phyloP scores from a whole-genome alignment of 2,329 filamentous ascomycete species.

The Penicillium sp. region DNA sequence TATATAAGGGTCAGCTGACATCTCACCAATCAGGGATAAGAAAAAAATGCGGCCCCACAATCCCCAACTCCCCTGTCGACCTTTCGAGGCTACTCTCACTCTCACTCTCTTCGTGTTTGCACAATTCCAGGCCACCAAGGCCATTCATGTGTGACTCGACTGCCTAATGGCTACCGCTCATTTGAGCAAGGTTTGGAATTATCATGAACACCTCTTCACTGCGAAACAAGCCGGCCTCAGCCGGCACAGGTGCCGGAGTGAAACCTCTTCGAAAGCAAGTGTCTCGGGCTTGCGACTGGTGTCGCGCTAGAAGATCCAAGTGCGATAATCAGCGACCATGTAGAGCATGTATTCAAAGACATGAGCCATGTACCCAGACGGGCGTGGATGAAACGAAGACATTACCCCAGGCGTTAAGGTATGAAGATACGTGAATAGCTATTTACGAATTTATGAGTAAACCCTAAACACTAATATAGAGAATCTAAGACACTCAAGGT shows the following conservation, averaged over 20 bases:
- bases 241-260: background rate
- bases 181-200: background rate
- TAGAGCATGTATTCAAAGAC: background rate
- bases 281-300: background rate
- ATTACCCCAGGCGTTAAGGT: background rate
- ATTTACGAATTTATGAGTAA: background rate
- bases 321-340: background rate
- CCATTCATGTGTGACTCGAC: background rate
- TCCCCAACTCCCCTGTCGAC: background rate
- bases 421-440: background rate
- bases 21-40: background rate
- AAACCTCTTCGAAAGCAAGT: background rate
- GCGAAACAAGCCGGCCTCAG: background rate
- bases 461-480: background rate
- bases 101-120: no score
- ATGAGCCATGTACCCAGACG: background rate
- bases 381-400: background rate
- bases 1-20: background rate
- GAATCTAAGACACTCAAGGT: background rate
- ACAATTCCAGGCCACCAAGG: background rate
- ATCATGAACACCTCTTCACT: background rate
- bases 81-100: no score
- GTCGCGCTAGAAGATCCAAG: background rate
- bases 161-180: background rate
- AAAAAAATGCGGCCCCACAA: background rate